phyloP scores from a whole-genome alignment of 352 stramenopile genomes.

The Pythium brachiatum region DNA sequence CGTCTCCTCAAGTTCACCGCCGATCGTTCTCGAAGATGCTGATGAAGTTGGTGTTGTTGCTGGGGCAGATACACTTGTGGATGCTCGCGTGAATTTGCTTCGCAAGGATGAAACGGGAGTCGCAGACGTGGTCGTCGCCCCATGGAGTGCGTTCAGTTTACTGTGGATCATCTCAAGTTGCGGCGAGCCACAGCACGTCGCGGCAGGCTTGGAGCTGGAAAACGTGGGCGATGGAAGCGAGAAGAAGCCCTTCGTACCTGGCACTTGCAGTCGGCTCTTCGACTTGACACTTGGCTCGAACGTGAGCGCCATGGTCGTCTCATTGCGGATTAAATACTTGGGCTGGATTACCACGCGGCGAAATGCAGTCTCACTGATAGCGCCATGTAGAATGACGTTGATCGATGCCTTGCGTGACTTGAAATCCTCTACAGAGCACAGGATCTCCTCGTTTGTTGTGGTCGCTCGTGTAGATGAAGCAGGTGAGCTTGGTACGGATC shows the following conservation, averaged over 20 bases:
- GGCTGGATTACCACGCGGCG: slow-evolving; percentile 66
- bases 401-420: slow-evolving; percentile 54
- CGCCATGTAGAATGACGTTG: slow-evolving; percentile 58
- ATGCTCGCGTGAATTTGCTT: background rate
- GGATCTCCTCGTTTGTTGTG: slow-evolving; percentile 24
- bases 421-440: slow-evolving; percentile 61
- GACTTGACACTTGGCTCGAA: slow-evolving; percentile 58
- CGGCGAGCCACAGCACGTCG: slow-evolving; percentile 50
- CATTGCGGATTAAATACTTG: slow-evolving; percentile 60
- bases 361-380: slow-evolving; percentile 38
- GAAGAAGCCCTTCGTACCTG: slow-evolving; percentile 66
- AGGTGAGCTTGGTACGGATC: background rate
- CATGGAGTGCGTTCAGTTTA: slow-evolving; percentile 63
- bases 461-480: slow-evolving; percentile 10
- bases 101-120: background rate
- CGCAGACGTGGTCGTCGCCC: slow-evolving; percentile 35
- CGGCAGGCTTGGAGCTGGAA: slow-evolving; percentile 37
- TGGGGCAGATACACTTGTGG: background rate
- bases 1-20: slow-evolving; percentile 46
- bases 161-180: slow-evolving; percentile 72
- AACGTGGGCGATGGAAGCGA: slow-evolving; percentile 35
- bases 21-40: background rate
- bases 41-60: background rate
- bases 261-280: slow-evolving; percentile 38
- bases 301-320: slow-evolving; percentile 43